Conservation (phyloP, 2,329 filamentous ascomycete species). For the Xylariaceae sp. region DNA sequence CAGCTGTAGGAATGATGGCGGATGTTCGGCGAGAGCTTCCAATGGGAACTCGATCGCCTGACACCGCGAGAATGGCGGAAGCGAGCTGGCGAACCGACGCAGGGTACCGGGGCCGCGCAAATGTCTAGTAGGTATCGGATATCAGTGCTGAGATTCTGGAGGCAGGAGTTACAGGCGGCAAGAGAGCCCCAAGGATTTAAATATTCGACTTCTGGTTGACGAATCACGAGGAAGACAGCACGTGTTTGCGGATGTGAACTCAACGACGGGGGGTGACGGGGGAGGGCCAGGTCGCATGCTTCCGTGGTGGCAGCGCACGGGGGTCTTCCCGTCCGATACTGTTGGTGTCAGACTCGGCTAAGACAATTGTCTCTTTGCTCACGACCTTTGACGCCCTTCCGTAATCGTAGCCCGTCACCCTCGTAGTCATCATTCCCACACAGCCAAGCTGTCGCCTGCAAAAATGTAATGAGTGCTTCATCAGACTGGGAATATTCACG, state of each 20-base stretch:
- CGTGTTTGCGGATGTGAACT: slow-evolving; percentile 24
- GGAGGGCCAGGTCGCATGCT: slow-evolving; percentile 37
- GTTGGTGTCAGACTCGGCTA: slow-evolving; percentile 1
- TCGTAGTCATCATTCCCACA: slow-evolving; percentile 31
- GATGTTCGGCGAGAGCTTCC: slow-evolving; percentile 39
- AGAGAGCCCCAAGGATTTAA: slow-evolving; percentile 35
- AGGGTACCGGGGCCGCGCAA: slow-evolving; percentile 36
- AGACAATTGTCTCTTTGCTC: slow-evolving; percentile 27
- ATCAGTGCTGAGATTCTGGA: slow-evolving; percentile 38
- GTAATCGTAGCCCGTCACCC: slow-evolving; percentile 24
- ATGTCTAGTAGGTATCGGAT: slow-evolving; percentile 39
- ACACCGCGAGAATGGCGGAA: slow-evolving; percentile 15
- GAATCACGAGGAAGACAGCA: slow-evolving; percentile 36
- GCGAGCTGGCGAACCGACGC: slow-evolving; percentile 30
- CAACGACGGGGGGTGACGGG: slow-evolving; percentile 30
- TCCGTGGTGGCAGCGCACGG: slow-evolving; percentile 41
- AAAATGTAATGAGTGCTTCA: slow-evolving; percentile 39
- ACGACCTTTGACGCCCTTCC: slow-evolving; percentile 19
- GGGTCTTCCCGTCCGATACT: slow-evolving; percentile 13
- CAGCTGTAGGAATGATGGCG: slow-evolving; percentile 44
- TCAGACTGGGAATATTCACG: slow-evolving; percentile 25
- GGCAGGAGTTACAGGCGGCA: slow-evolving; percentile 46
- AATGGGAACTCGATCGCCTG: slow-evolving; percentile 15
- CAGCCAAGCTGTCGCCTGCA: slow-evolving; percentile 46
- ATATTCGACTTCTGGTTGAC: slow-evolving; percentile 37